phyloP scores from a whole-genome alignment of 2,329 filamentous ascomycete genomes.

The Aspergillus fijiensis region DNA sequence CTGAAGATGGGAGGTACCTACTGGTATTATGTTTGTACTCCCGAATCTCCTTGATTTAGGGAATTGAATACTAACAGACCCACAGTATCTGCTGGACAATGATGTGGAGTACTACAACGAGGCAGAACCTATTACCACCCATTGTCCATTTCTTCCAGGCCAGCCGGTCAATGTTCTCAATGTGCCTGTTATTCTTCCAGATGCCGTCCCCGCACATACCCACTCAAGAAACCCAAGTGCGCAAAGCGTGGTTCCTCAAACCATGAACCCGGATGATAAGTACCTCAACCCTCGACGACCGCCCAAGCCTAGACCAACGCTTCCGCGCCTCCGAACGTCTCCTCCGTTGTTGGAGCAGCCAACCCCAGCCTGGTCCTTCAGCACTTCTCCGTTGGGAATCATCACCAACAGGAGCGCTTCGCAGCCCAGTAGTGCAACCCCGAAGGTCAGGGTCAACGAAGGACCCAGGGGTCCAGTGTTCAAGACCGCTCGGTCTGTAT shows the following conservation, averaged over 20 bases:
- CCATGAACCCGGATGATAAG: conserved; percentile 75
- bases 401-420: conserved; percentile 33
- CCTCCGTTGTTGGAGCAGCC: conserved; percentile 31
- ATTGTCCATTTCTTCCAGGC: conserved; percentile 83
- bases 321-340: conserved; percentile 48
- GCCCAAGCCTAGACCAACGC: conserved; percentile 44
- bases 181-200: conserved; percentile 68
- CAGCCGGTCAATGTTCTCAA: conserved; percentile 83
- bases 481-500: conserved; percentile 37
- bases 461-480: conserved; percentile 21
- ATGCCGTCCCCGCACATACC: conserved; percentile 47
- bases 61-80: conserved; percentile 23
- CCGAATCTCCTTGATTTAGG: not conserved
- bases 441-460: conserved; percentile 17
- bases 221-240: conserved; percentile 68
- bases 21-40: conserved; percentile 83
- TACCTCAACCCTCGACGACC: conserved; percentile 68
- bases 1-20: conserved; percentile 91
- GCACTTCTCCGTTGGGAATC: conserved; percentile 27
- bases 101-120: conserved; percentile 74
- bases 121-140: conserved; percentile 68
- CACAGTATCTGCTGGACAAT: conserved; percentile 78
- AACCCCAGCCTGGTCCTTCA: conserved; percentile 27
- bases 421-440: conserved; percentile 34
- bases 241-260: conserved; percentile 61